Evolutionary conservation across 176 grass and related monocot species (phyloP).

Genomic region (Oryza punctata): DNA sequence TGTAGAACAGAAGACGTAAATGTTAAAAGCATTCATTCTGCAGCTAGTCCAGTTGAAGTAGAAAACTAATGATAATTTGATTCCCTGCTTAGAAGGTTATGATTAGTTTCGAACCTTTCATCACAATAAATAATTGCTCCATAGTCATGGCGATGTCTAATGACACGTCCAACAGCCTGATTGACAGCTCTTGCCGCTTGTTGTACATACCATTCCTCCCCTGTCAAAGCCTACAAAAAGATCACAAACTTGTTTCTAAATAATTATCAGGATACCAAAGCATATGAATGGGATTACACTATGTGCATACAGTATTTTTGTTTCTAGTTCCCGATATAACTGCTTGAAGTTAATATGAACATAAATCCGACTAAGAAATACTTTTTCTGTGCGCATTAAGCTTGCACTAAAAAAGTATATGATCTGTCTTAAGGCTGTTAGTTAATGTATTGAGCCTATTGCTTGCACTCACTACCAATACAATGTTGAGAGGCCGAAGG

Average conservation of each 20-base stretch:
- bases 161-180: constrained; percentile 95
- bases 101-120: constrained; percentile 69
- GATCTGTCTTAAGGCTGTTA: not conserved
- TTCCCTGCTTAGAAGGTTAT: constrained; percentile 10
- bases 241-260: constrained; percentile 22
- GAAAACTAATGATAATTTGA: constrained; percentile 34
- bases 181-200: constrained; percentile 96
- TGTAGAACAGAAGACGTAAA: constrained; percentile 18
- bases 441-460: not conserved
- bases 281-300: constrained; percentile 18
- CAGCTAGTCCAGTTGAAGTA: constrained; percentile 32
- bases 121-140: constrained; percentile 99
- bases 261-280: not conserved
- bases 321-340: not conserved
- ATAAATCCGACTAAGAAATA: not conserved
- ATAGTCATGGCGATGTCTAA: constrained; percentile 90
- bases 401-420: not conserved
- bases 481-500: not conserved
- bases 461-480: not conserved
- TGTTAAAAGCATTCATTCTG: not conserved
- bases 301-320: constrained; percentile 15
- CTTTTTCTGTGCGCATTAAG: not conserved
- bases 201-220: constrained; percentile 93
- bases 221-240: constrained; percentile 71
- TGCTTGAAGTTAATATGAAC: not conserved